Base-by-base conservation (phyloP, 108 stramenopile species). In the Cyclotella baltica region DNA sequence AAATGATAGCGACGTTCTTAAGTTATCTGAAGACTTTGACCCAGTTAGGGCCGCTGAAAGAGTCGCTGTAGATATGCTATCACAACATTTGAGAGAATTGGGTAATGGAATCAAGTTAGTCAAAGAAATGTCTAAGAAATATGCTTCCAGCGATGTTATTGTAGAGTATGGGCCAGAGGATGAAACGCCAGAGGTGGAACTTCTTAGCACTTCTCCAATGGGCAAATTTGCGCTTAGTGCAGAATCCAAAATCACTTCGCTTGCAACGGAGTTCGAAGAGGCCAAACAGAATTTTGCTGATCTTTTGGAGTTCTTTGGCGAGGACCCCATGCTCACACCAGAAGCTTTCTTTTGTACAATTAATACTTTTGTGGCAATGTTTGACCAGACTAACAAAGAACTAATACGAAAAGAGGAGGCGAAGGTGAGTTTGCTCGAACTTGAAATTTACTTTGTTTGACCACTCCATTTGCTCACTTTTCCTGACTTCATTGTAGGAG, bases 21-120 rank as follows among this genome's bases (percentile, higher is more conserved):
- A 74, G 22, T 30, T 83, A 16, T 78, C 77, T 0, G 77, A 83
- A 34, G 81, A 83, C 51, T 78, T 83, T 51, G 65, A 35, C 48
- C 81, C 81, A 25, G 81, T 78, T 4, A 83, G 78, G 55, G 77
- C 76, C 15, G 81, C 81, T 40, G 81, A 83, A 71, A 55, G 81
- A 19, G 67, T 83, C 67, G 77, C 77, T 13, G 72, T 83, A 31
- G 81, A 83, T 37, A 71, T 71, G 62, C 75, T 81, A 0, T 62
- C 75, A 55, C 62, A 63, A 29, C 69, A 76, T 28, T 48, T 81
- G 30, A 77, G 36, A 38, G 76, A 81, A 37, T 30, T 81, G 69
- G 19, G 46, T 16, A 47, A 76, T 0, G 80, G 80, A 6, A 65
- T 76, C 22, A 50, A 77, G 43, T 43, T 57, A 2, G 4, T 81